phyloP scores from a whole-genome alignment of 108 stramenopile genomes.

The Stephanodiscus triporus region DNA sequence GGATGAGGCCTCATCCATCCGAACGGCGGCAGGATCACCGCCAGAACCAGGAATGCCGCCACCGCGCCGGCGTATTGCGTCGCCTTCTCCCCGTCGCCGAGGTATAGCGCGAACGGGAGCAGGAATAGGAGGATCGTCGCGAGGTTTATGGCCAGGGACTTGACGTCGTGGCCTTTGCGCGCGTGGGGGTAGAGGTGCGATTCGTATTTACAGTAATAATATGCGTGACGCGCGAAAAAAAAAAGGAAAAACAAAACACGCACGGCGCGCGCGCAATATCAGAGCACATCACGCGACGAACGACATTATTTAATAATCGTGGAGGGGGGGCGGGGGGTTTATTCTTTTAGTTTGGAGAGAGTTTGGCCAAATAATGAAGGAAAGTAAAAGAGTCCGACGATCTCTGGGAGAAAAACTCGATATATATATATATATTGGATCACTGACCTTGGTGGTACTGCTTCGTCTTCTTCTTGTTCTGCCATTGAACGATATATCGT shows the following conservation, averaged over 20 bases:
- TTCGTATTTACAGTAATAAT: too few relatives aligned
- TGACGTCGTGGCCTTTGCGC: slow-evolving; percentile 71
- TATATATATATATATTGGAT: neutral
- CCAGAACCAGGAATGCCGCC: slow-evolving; percentile 47
- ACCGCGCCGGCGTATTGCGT: slow-evolving; percentile 45
- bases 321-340: too few relatives aligned
- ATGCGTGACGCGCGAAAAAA: neutral
- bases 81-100: slow-evolving; percentile 45
- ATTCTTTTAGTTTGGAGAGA: too few relatives aligned
- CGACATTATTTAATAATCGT: too few relatives aligned
- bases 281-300: too few relatives aligned
- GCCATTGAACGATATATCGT: slow-evolving; percentile 1
- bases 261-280: neutral
- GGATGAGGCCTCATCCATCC: slow-evolving; percentile 84
- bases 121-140: slow-evolving; percentile 63
- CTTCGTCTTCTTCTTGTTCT: slow-evolving; percentile 43
- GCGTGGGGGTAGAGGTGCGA: too few relatives aligned
- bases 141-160: slow-evolving; percentile 73
- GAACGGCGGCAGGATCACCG: slow-evolving; percentile 69
- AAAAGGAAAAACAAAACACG: neutral
- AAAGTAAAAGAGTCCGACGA: too few relatives aligned
- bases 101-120: slow-evolving; percentile 62
- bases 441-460: slow-evolving; percentile 50
- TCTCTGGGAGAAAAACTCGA: neutral
- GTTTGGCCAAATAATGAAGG: too few relatives aligned